A percentile compares a stretch with the other conserved stretches of the same genome.
Evolutionary conservation across 1,139 yeast species (phyloP).

Genomic region (Diutina scorzettiae): DNA sequence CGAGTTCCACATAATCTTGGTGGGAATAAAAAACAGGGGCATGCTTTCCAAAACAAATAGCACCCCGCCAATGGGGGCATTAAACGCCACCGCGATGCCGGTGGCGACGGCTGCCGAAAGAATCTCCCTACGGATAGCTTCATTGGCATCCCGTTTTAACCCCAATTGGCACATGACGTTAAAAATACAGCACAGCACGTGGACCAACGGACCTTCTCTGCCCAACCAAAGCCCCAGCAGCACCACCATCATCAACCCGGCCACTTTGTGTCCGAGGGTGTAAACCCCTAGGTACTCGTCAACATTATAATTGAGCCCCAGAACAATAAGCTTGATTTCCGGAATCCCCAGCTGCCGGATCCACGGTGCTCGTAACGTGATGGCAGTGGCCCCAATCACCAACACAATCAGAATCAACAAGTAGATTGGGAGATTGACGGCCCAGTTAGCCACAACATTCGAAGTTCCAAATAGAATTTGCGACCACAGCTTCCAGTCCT

Average conservation of each 20-base stretch:
- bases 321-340: slow-evolving; percentile 51
- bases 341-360: slow-evolving; percentile 60
- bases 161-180: slow-evolving; percentile 18
- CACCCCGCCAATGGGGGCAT: slow-evolving; percentile 93
- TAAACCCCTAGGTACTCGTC: slow-evolving; percentile 33
- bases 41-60: slow-evolving; percentile 71
- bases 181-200: slow-evolving; percentile 47
- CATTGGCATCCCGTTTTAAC: slow-evolving; percentile 34
- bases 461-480: slow-evolving; percentile 13
- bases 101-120: slow-evolving; percentile 84
- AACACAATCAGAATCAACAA: slow-evolving; percentile 18
- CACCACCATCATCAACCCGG: slow-evolving; percentile 51
- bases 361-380: slow-evolving; percentile 26
- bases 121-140: slow-evolving; percentile 48
- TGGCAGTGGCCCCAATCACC: slow-evolving; percentile 19
- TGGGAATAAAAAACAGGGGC: slow-evolving; percentile 50
- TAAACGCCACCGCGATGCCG: slow-evolving; percentile 89
- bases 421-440: slow-evolving; percentile 28
- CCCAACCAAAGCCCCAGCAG: slow-evolving; percentile 87
- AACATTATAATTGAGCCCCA: slow-evolving; percentile 35
- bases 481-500: slow-evolving; percentile 33
- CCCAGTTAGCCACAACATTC: not conserved
- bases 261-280: slow-evolving; percentile 37
- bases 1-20: slow-evolving; percentile 64
- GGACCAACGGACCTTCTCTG: slow-evolving; percentile 89